phyloP scores from a whole-genome alignment of 2,329 filamentous ascomycete genomes.

The Aspergillus pseudotamarii region DNA sequence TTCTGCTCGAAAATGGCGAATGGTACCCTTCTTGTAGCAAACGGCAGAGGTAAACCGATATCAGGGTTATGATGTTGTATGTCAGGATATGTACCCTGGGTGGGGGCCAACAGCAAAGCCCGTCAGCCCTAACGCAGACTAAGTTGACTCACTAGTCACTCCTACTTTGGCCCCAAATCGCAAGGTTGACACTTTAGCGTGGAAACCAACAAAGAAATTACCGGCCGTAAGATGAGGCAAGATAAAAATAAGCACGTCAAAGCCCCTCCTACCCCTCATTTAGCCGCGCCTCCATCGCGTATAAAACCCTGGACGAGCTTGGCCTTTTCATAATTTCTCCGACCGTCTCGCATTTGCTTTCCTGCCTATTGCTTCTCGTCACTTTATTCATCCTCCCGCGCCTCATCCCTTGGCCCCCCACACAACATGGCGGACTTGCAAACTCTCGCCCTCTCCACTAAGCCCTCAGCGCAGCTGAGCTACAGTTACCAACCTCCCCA shows the following conservation, averaged over 20 bases:
- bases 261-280: neutral
- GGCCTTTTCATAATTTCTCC: no score
- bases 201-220: neutral
- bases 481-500: slow-evolving; percentile 21
- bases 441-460: slow-evolving; percentile 20
- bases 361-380: neutral
- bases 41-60: no score
- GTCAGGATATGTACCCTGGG: no score
- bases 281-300: neutral
- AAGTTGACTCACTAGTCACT: no score
- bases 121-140: neutral
- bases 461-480: slow-evolving; percentile 21
- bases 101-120: neutral
- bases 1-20: no score
- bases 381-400: neutral
- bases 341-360: neutral
- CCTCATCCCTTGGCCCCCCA: neutral
- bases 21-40: no score
- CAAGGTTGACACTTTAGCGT: neutral
- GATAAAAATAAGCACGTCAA: neutral
- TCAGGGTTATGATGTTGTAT: no score
- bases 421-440: slow-evolving; percentile 18
- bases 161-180: neutral
- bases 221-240: neutral
- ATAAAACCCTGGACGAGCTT: neutral